A percentile compares a stretch with the other conserved stretches of the same genome.
These are phyloP conservation scores for Capsicum pubescens DNA, from an alignment of 257 asterid genomes.

Conservation along the genomic window DNA sequence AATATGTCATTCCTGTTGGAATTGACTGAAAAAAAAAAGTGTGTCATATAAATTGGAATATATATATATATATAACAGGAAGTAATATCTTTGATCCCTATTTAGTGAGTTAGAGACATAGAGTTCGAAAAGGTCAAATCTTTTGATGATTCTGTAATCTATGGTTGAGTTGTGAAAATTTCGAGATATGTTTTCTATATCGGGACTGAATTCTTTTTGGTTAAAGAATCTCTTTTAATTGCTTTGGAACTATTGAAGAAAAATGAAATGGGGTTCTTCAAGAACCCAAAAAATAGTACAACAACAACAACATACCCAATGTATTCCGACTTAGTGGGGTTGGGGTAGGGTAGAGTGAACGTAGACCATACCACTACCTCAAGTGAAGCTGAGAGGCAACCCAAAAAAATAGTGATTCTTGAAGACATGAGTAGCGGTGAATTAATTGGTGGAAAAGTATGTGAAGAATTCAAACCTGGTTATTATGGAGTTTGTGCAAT, in stretches of 20 bases:
- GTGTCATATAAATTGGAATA: no score
- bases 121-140: not conserved
- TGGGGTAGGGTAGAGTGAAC: no score
- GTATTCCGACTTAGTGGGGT: no score
- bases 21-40: no score
- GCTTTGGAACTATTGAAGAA: not conserved
- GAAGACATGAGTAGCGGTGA: not conserved
- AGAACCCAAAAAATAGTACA: not conserved
- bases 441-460: slow-evolving; percentile 6
- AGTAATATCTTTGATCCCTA: not conserved
- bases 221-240: not conserved
- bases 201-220: not conserved
- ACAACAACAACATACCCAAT: no score
- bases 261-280: not conserved
- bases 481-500: slow-evolving; percentile 39
- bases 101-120: not conserved
- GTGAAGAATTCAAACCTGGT: slow-evolving; percentile 37
- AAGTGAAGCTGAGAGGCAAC: not conserved
- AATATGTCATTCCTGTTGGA: no score
- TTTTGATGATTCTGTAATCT: not conserved
- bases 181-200: not conserved
- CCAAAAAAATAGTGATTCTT: not conserved
- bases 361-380: no score
- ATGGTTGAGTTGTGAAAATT: not conserved
- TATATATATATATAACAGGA: no score